These are phyloP conservation scores for Parastagonospora nodorum DNA, from an alignment of 2,329 filamentous ascomycete genomes.

Conservation along the genomic window DNA sequence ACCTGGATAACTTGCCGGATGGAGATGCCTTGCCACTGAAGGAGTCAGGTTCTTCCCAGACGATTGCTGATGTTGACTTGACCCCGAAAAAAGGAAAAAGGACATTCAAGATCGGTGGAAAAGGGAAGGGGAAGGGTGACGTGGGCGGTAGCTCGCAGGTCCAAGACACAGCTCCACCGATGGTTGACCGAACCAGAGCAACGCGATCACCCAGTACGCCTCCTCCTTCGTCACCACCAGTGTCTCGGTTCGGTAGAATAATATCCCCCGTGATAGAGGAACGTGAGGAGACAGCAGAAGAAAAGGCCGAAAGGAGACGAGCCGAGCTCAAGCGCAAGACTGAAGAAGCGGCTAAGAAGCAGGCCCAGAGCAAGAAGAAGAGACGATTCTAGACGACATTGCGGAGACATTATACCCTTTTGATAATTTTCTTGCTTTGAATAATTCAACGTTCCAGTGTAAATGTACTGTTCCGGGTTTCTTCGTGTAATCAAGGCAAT, in stretches of 20 bases:
- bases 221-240: slow-evolving; percentile 14
- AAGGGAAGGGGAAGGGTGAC: slow-evolving; percentile 20
- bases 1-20: not conserved
- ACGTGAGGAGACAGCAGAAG: slow-evolving; percentile 50
- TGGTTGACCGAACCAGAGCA: slow-evolving; percentile 3
- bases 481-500: too few species aligned
- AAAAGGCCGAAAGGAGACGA: slow-evolving; percentile 60
- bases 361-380: slow-evolving; percentile 41
- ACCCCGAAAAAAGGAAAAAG: slow-evolving; percentile 21
- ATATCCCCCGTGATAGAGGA: slow-evolving; percentile 13
- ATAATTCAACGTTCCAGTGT: too few species aligned
- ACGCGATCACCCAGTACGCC: slow-evolving; percentile 11
- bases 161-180: slow-evolving; percentile 3
- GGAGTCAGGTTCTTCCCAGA: slow-evolving; percentile 7
- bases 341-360: slow-evolving; percentile 60
- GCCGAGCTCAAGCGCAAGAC: slow-evolving; percentile 62
- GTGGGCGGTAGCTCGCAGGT: slow-evolving; percentile 9
- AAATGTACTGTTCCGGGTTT: too few species aligned
- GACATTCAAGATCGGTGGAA: slow-evolving; percentile 43
- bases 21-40: not conserved
- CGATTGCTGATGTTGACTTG: not conserved
- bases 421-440: too few species aligned
- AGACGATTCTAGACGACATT: slow-evolving; percentile 31
- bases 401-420: too few species aligned
- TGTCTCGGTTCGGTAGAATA: slow-evolving; percentile 6